Conservation (phyloP, 2,329 filamentous ascomycete species). For the Lomentospora prolificans region DNA sequence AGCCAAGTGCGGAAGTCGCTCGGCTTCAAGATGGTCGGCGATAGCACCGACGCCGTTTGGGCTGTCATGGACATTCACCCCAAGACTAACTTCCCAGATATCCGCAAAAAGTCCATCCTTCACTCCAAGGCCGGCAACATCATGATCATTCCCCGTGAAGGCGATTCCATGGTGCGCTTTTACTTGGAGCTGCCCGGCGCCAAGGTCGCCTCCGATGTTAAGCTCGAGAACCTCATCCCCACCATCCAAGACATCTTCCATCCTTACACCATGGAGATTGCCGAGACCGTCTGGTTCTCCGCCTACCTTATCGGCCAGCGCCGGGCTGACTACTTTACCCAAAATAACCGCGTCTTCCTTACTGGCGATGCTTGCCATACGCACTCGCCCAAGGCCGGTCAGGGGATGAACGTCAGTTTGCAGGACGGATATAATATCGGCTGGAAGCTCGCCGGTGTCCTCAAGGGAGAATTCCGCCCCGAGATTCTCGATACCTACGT, state of each 20-base stretch:
- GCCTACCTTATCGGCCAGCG: constrained; percentile 55
- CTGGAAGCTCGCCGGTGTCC: constrained; percentile 39
- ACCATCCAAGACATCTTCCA: constrained; percentile 41
- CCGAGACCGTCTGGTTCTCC: constrained; percentile 51
- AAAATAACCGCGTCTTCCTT: constrained; percentile 51
- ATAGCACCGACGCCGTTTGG: constrained; percentile 46
- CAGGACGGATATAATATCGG: constrained; percentile 50
- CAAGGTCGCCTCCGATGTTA: constrained; percentile 40
- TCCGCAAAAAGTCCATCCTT: constrained; percentile 45
- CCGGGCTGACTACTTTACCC: constrained; percentile 46
- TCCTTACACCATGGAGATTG: constrained; percentile 44
- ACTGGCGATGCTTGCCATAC: constrained; percentile 55
- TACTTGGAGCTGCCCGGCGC: constrained; percentile 47
- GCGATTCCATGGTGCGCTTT: constrained; percentile 46
- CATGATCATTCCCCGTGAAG: constrained; percentile 53
- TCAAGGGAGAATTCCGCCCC: constrained; percentile 26
- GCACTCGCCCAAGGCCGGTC: constrained; percentile 49
- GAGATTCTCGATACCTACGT: constrained; percentile 36
- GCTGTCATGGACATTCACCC: constrained; percentile 47
- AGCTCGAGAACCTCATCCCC: constrained; percentile 40
- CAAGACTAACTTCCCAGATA: constrained; percentile 51
- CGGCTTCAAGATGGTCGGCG: constrained; percentile 48
- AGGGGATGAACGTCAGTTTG: constrained; percentile 63
- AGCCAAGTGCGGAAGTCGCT: constrained; percentile 39
- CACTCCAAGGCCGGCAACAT: constrained; percentile 45